Percentiles rank a stretch among this genome's conserved stretches.
These are phyloP conservation scores for Trapa incisa DNA, from an alignment of 345 rosid genomes.

Conservation along the genomic window DNA sequence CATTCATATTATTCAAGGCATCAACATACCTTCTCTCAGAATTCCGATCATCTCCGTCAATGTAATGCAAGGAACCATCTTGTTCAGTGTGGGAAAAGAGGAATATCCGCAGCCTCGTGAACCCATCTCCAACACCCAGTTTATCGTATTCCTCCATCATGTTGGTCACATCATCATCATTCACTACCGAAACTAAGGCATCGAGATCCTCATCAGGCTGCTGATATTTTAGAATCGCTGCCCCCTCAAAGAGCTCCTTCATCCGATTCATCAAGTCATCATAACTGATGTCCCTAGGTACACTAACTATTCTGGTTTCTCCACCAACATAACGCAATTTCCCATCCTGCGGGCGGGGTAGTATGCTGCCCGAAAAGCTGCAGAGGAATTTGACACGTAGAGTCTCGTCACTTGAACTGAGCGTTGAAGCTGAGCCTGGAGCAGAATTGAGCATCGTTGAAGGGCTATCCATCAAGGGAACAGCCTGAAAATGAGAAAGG, in stretches of 20 bases:
- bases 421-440: slow-evolving; percentile 17
- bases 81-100: slow-evolving; percentile 59
- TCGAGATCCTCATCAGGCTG: slow-evolving; percentile 99
- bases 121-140: slow-evolving; percentile 76
- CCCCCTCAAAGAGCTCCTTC: slow-evolving; percentile 82
- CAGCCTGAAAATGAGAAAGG: neutral
- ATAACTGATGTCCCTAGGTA: slow-evolving; percentile 53
- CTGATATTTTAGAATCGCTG: slow-evolving; percentile 68
- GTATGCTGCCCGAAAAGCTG: slow-evolving; percentile 82
- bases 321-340: slow-evolving; percentile 89
- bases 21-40: slow-evolving; percentile 91
- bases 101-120: slow-evolving; percentile 91
- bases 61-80: slow-evolving; percentile 48
- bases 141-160: slow-evolving; percentile 99
- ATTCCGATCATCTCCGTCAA: slow-evolving; percentile 75
- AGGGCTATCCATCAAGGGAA: slow-evolving; percentile 14
- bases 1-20: slow-evolving; percentile 77
- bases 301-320: slow-evolving; percentile 76
- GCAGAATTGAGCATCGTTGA: slow-evolving; percentile 3
- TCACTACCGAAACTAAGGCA: slow-evolving; percentile 89
- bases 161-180: slow-evolving; percentile 82
- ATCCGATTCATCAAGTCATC: slow-evolving; percentile 75
- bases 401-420: slow-evolving; percentile 50
- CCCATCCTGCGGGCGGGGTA: slow-evolving; percentile 97
- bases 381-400: slow-evolving; percentile 76